Conservation (phyloP, 257 asterid species). For the Forsythia suspensa region DNA sequence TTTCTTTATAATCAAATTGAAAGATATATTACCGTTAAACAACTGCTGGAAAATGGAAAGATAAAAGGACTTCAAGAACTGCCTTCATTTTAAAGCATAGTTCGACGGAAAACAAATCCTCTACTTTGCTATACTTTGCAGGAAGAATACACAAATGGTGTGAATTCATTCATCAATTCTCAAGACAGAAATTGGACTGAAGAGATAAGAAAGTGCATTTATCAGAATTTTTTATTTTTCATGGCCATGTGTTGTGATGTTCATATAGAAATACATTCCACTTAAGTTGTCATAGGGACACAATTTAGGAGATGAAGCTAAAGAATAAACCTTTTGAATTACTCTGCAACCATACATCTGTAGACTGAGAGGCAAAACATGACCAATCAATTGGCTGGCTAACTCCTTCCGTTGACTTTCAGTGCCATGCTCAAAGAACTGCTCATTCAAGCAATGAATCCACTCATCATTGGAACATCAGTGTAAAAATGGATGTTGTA, state of each 20-base stretch:
- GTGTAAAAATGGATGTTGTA: neutral
- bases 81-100: neutral
- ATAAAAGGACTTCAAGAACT: neutral
- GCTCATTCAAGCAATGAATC: conserved; percentile 26
- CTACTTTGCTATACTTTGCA: neutral
- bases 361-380: conserved; percentile 81
- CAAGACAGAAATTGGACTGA: neutral
- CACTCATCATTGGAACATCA: conserved; percentile 8
- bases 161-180: neutral
- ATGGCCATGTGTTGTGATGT: neutral
- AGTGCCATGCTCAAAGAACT: conserved; percentile 92
- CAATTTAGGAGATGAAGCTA: conserved; percentile 14
- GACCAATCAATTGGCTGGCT: conserved; percentile 70
- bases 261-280: neutral
- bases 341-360: conserved; percentile 99
- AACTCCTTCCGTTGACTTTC: conserved; percentile 76
- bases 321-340: conserved; percentile 71
- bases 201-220: neutral
- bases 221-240: neutral
- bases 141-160: neutral
- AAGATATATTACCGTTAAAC: neutral
- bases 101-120: neutral
- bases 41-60: neutral
- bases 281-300: neutral
- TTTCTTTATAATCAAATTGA: neutral